Conservation (phyloP, 306 rosid genomes). For the Canavalia ensiformis region DNA sequence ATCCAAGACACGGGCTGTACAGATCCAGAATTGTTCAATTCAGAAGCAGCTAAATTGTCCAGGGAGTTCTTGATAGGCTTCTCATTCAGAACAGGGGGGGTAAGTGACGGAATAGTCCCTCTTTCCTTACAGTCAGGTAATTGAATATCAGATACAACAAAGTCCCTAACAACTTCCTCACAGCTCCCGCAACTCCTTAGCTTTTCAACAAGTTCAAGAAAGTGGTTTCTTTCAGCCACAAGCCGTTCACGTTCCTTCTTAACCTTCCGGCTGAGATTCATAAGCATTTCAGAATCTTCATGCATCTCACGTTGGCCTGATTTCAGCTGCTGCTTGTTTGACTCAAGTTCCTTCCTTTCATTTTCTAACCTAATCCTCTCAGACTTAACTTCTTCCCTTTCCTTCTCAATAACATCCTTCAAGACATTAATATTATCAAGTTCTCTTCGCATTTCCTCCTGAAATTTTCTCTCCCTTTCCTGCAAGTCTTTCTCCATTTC, state of each 20-base stretch:
- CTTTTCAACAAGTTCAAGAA: slow-evolving; percentile 82
- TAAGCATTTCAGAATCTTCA: slow-evolving; percentile 80
- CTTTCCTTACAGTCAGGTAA: slow-evolving; percentile 62
- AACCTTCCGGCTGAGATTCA: slow-evolving; percentile 75
- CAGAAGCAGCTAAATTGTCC: slow-evolving; percentile 48
- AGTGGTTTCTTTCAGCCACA: slow-evolving; percentile 67
- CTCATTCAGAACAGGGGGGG: slow-evolving; percentile 50
- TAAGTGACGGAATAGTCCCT: slow-evolving; percentile 42
- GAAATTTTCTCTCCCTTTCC: slow-evolving; percentile 72
- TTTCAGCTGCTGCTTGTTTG: slow-evolving; percentile 69
- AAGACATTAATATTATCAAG: slow-evolving; percentile 57
- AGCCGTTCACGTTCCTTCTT: slow-evolving; percentile 78
- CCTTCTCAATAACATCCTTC: slow-evolving; percentile 69
- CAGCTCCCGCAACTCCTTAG: slow-evolving; percentile 75
- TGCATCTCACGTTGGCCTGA: slow-evolving; percentile 71
- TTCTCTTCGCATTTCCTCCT: slow-evolving; percentile 76
- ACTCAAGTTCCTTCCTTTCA: slow-evolving; percentile 66
- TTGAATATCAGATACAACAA: slow-evolving; percentile 69
- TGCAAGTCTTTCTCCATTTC: slow-evolving; percentile 64
- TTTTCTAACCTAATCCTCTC: slow-evolving; percentile 63
- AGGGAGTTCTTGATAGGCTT: slow-evolving; percentile 46
- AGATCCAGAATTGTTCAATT: slow-evolving; percentile 57
- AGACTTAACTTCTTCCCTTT: slow-evolving; percentile 71
- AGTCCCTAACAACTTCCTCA: slow-evolving; percentile 69
- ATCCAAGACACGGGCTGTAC: slow-evolving; percentile 63